These are phyloP conservation scores for Aspergillus quadricinctus DNA, from an alignment of 2,329 filamentous ascomycete genomes.

Conservation along the genomic window DNA sequence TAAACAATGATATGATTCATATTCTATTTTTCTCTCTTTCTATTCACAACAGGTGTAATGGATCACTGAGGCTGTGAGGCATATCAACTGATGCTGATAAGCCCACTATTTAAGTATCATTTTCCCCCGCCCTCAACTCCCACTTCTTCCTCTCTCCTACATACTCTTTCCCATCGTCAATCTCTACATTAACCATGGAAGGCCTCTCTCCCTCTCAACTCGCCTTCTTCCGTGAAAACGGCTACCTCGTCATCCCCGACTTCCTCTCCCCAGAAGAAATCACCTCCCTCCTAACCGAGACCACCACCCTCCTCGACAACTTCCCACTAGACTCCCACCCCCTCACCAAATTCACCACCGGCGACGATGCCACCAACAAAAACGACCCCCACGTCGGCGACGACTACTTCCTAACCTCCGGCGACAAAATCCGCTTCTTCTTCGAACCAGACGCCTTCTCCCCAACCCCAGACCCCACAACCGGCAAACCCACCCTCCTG, in stretches of 20 bases:
- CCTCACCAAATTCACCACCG: constrained; percentile 90
- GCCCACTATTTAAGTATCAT: not conserved
- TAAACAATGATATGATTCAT: not conserved
- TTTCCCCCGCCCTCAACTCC: not conserved
- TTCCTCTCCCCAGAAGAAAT: constrained; percentile 67
- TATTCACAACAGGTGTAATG: not conserved
- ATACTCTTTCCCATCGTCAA: too few species aligned
- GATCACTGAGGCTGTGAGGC: not conserved
- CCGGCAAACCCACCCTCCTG: constrained; percentile 54
- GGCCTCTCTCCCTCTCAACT: constrained; percentile 67
- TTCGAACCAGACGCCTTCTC: constrained; percentile 90
- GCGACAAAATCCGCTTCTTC: constrained; percentile 93
- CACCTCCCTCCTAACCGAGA: constrained; percentile 66
- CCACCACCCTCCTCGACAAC: constrained; percentile 65
- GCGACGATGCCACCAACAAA: constrained; percentile 57
- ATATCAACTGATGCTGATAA: not conserved
- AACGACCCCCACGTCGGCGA: constrained; percentile 72
- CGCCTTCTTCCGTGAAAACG: constrained; percentile 69
- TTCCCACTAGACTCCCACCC: constrained; percentile 83
- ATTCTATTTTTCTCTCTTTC: not conserved
- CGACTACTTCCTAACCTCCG: constrained; percentile 85
- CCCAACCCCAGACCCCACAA: constrained; percentile 34
- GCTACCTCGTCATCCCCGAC: constrained; percentile 81
- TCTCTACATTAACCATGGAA: not conserved
- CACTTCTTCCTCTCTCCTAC: not conserved